Evolutionary conservation across 176 grass and related monocot genomes (phyloP), one percentile per base, ranked within the genome.

Genomic region (Raddia guianensis): DNA sequence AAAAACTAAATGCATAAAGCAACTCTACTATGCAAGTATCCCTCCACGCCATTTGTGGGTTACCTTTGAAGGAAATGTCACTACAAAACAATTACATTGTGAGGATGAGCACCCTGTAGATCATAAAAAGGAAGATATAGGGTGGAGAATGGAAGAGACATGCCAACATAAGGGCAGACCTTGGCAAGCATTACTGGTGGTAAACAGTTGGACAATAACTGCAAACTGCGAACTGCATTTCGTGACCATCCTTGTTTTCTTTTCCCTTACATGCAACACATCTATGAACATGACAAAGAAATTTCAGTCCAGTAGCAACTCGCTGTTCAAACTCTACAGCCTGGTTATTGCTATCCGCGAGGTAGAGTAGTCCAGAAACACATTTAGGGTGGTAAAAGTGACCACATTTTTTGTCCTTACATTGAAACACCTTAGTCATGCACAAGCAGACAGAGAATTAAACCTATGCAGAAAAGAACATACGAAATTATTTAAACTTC

Each of bases 311-410:
- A 88, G 13, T 49, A 70, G 86, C 73, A 86, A 94, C 72, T 46
- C 42, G 46, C 64, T 79, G 81, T 65, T 60, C 80, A 59, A 68
- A 78, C 68, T 50, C 20, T 16, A 60, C 20, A 12, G 80, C 72
- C 83, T 63, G 18, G 47, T 8, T 1, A 75, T 81, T 55, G 27
- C n/a, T n/a, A n/a, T n/a, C n/a, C n/a, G n/a, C n/a, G n/a, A n/a
- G n/a, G n/a, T n/a, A n/a, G n/a, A 81, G 58, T 56, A 92, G 77
- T 87, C 88, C 51, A 49, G 90, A 74, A 59, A 98, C 74, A 74
- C 95, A 98, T 12, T 87, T 80, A 0, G 92, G 77, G 68, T 98
- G 95, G 87, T 92, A 98, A 52, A 94, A 90, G 20, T 92, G 92
- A 51, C 92, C 95, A 84, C 95, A 98, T 53, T 51, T 49, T 15